A percentile compares a stretch with the other conserved stretches of the same genome.
Evolutionary conservation across 164 flowering plant species (phyloP).

Genomic region (Kingdonia uniflora): DNA sequence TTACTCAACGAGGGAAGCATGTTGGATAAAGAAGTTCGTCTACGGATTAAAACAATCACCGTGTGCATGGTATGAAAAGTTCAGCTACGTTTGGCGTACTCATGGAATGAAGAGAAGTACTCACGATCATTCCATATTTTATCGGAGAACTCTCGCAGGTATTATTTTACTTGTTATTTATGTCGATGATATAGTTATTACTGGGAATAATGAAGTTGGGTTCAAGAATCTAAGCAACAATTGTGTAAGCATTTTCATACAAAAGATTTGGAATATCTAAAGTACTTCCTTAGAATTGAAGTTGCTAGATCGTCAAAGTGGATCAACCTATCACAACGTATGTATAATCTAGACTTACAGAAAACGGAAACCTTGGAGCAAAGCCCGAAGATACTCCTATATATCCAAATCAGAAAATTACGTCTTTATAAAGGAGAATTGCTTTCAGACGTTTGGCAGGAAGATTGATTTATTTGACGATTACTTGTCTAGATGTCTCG

Average conservation of each 20-base stretch:
- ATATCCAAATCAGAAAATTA: neutral
- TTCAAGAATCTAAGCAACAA: neutral
- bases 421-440: neutral
- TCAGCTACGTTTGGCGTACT: too few species aligned
- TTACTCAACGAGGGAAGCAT: too few species aligned
- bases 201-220: neutral
- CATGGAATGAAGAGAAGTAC: too few species aligned
- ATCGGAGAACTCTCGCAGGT: neutral
- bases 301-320: neutral
- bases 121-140: too few species aligned
- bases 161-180: neutral
- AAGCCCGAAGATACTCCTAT: neutral
- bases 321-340: slow-evolving; percentile 1
- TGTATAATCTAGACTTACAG: neutral
- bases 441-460: neutral
- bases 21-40: too few species aligned
- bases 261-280: too few species aligned
- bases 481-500: neutral
- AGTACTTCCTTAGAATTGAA: neutral
- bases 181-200: too few species aligned
- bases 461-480: neutral
- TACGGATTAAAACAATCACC: too few species aligned
- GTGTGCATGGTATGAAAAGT: too few species aligned
- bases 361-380: neutral
- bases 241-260: slow-evolving; percentile 1